Evolutionary conservation across 306 rosid species (phyloP).

Genomic region (Citrullus mucosospermus): DNA sequence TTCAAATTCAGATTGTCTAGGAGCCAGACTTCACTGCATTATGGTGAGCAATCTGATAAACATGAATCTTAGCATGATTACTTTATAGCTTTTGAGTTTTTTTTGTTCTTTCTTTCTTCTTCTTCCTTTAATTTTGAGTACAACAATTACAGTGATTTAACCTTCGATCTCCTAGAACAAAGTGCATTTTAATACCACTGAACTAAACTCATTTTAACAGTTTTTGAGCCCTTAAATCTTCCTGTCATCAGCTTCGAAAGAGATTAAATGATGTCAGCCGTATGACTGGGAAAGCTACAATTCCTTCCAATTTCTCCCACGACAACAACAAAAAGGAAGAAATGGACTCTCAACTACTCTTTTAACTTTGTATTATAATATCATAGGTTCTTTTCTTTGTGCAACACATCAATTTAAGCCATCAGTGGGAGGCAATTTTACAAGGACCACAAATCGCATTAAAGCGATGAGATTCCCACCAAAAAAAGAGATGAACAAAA

Average conservation of each 20-base stretch:
- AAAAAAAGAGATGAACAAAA: constrained; percentile 13
- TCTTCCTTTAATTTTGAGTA: too few relatives aligned
- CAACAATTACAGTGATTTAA: too few relatives aligned
- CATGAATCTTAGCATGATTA: background rate
- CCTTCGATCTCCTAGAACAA: too few relatives aligned
- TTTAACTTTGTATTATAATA: background rate
- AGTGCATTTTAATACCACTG: too few relatives aligned
- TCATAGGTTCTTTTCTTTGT: constrained; percentile 30
- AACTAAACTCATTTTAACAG: too few relatives aligned
- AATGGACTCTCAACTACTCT: background rate
- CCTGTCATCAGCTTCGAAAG: background rate
- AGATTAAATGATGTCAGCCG: background rate
- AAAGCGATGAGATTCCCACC: constrained; percentile 17
- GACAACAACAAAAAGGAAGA: background rate
- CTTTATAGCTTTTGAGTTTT: too few relatives aligned
- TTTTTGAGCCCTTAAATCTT: background rate
- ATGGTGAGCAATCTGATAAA: background rate
- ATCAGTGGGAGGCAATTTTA: constrained; percentile 25
- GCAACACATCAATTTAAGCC: constrained; percentile 14
- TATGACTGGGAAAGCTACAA: background rate
- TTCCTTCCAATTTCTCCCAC: background rate
- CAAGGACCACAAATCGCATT: constrained; percentile 26
- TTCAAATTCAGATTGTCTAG: background rate
- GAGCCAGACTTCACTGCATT: background rate
- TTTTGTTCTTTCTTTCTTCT: too few relatives aligned